Evolutionary conservation across 2,329 filamentous ascomycete genomes (phyloP).

Genomic region (Colletotrichum tabaci): DNA sequence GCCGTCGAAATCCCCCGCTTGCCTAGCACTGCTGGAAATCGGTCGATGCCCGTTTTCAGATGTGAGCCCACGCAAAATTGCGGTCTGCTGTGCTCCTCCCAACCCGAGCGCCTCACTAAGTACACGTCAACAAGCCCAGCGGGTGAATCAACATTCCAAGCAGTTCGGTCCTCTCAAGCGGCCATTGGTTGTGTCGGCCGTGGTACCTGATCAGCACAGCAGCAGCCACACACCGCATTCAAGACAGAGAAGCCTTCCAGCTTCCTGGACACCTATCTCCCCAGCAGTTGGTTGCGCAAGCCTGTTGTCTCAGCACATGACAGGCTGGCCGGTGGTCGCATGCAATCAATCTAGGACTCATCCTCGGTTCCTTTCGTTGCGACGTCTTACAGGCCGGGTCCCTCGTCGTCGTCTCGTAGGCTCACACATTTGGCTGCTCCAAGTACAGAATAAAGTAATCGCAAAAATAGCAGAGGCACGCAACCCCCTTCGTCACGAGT

Average conservation of each 20-base stretch:
- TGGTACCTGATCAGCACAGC: constrained; percentile 36
- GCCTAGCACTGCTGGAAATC: constrained; percentile 1
- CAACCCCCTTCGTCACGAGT: not conserved
- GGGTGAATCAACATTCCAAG: constrained; percentile 17
- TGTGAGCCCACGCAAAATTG: not conserved
- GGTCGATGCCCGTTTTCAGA: constrained; percentile 13
- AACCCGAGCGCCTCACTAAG: constrained; percentile 15
- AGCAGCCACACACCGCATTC: constrained; percentile 32
- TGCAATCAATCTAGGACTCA: constrained; percentile 22
- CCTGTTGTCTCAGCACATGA: constrained; percentile 40
- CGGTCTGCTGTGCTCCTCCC: not conserved
- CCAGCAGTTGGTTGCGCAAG: constrained; percentile 32
- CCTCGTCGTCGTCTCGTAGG: not conserved
- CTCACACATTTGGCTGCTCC: constrained; percentile 5
- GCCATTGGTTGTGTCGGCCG: constrained; percentile 18
- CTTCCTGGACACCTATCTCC: not conserved
- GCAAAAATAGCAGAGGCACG: constrained; percentile 29
- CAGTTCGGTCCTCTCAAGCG: constrained; percentile 9
- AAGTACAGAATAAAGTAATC: constrained; percentile 28
- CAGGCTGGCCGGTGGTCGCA: constrained; percentile 26
- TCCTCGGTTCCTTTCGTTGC: constrained; percentile 18
- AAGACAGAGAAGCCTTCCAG: constrained; percentile 36
- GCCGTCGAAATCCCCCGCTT: constrained; percentile 21
- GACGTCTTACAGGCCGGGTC: constrained; percentile 29
- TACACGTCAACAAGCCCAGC: constrained; percentile 7